These are phyloP conservation scores for Hirschfeldia incana DNA, from an alignment of 345 rosid species.

Conservation along the genomic window DNA sequence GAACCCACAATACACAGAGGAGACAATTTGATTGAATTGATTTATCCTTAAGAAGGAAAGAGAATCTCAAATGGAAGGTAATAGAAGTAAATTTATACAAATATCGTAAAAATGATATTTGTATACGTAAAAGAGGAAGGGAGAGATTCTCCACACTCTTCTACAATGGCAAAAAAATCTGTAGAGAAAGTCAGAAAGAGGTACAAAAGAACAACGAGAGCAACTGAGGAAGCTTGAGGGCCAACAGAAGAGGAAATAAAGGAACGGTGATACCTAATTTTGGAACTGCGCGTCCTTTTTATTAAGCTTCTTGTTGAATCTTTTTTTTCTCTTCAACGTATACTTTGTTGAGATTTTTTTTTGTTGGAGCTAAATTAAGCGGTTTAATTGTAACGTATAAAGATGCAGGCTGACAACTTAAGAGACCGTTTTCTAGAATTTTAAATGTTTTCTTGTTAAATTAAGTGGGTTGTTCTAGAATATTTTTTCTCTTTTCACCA, in stretches of 20 bases:
- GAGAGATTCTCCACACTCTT: neutral
- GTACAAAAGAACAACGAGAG: neutral
- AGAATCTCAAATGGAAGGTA: slow-evolving; percentile 6
- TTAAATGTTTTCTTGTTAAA: neutral
- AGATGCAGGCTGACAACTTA: neutral
- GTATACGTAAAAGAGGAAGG: neutral
- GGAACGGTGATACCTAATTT: slow-evolving; percentile 25
- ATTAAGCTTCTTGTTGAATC: neutral
- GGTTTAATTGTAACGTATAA: neutral
- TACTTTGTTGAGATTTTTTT: neutral
- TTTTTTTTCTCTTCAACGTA: neutral
- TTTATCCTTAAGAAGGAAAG: neutral
- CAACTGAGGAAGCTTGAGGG: neutral
- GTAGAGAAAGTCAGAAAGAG: neutral
- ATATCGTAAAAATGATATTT: neutral
- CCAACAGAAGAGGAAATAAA: slow-evolving; percentile 27
- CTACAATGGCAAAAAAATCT: neutral
- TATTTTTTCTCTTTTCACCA: neutral
- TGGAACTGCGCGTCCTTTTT: slow-evolving; percentile 28
- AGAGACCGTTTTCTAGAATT: slow-evolving; percentile 8
- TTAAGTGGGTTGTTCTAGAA: neutral
- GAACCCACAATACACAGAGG: slow-evolving; percentile 3
- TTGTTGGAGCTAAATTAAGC: slow-evolving; percentile 26
- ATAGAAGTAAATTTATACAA: slow-evolving; percentile 5
- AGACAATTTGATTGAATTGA: neutral